These are phyloP conservation scores for Moringa oleifera DNA, from an alignment of 345 rosid genomes.

Conservation along the genomic window DNA sequence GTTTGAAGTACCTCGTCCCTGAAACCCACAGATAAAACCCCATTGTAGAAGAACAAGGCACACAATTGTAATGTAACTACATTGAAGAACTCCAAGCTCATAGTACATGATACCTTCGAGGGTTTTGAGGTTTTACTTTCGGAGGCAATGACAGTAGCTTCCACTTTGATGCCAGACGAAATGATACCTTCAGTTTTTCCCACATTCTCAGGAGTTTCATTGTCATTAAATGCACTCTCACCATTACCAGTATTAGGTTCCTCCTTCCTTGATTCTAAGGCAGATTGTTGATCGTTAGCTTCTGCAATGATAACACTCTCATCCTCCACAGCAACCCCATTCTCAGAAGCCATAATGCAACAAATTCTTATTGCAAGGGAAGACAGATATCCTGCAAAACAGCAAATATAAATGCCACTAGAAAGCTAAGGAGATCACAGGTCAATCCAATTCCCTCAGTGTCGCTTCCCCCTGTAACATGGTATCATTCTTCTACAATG, in stretches of 20 bases:
- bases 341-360: slow-evolving; percentile 59
- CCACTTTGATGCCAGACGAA: slow-evolving; percentile 21
- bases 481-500: background rate
- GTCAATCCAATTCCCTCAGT: background rate
- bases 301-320: slow-evolving; percentile 25
- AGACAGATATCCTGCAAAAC: slow-evolving; percentile 17
- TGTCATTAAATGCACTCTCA: slow-evolving; percentile 14
- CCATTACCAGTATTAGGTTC: slow-evolving; percentile 23
- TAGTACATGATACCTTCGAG: slow-evolving; percentile 39
- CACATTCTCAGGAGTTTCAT: slow-evolving; percentile 25
- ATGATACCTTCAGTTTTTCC: slow-evolving; percentile 24
- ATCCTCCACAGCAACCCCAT: slow-evolving; percentile 29
- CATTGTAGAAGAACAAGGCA: background rate
- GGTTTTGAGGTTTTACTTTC: slow-evolving; percentile 36
- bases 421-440: background rate
- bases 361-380: slow-evolving; percentile 9
- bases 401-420: slow-evolving; percentile 2
- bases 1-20: slow-evolving; percentile 33
- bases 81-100: slow-evolving; percentile 15
- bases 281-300: slow-evolving; percentile 26
- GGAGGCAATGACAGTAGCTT: slow-evolving; percentile 24
- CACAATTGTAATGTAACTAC: background rate
- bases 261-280: slow-evolving; percentile 27
- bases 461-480: background rate
- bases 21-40: slow-evolving; percentile 11